Evolutionary conservation across 1,284 basidiomycete species (phyloP), one percentile per base, ranked within the genome.

Genomic region (Rhodotorula sp.): DNA sequence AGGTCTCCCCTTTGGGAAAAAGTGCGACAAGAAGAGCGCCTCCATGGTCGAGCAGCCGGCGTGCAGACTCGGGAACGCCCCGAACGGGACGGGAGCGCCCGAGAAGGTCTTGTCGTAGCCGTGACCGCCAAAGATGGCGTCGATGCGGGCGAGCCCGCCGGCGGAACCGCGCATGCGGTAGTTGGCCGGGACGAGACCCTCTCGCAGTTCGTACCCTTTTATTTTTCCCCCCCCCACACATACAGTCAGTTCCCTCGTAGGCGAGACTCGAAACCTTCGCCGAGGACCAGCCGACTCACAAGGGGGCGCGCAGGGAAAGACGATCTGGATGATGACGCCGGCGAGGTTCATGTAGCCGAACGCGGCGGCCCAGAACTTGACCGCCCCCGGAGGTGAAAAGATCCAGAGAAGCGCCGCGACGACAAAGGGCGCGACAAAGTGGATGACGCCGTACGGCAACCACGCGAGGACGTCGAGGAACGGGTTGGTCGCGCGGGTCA

Each of bases 61-160:
- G 80, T 99, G 97, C 43, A 99, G 85, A 8, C 90, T 92, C 0
- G 97, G 97, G 82, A 98, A 98, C 2, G 95, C 95, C 43, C 97
- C 95, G 79, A 99, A 99, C 14, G 97, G 90, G 75, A 99, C 86
- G 0, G 97, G 95, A 0, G 95, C 91, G 77, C 88, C 88, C 63
- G 89, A 89, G 78, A 98, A 99, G n/a, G 87, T 87, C 71, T 85
- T 83, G 28, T 90, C 90, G 84, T 99, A 98, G 6, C 88, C 88
- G 58, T 86, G 84, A 0, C 86, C 84, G 75, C 90, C 87, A 82
- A 99, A 93, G 59, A 98, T 84, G 34, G 87, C 86, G 82, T 98
- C 95, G 76, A 99, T 98, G 64, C 95, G 89, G 18, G 90, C 89
- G 12, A 99, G 86, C 2, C 95, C 95, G 21, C 93, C 95, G 0